Base-by-base conservation (phyloP, 2,329 filamentous ascomycete species). In the Phoma sp. region DNA sequence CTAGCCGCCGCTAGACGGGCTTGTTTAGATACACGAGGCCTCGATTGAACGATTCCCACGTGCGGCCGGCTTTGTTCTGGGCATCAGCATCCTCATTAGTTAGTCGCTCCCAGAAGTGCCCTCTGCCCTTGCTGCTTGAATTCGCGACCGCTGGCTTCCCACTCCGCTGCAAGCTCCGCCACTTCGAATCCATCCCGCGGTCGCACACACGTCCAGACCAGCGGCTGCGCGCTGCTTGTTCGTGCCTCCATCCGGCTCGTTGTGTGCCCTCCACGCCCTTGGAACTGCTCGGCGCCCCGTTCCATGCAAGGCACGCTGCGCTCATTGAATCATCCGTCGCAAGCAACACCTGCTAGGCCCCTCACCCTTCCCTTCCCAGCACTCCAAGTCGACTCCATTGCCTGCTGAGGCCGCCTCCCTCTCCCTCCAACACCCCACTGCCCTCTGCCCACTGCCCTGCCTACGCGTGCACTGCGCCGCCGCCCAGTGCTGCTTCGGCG, bases 1-100 rank as follows among this genome's bases (percentile, higher is more conserved):
- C 65, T 71, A 71, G 69, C 71, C 71, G 71, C 68, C 70, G 70
- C 71, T 73, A 72, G 60, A 60, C 47, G 48, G 55, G 63, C 56
- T 60, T 66, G 67, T 60, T 63, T 51, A 71, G 71, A 74, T 74
- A 70, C 69, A 74, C 71, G 72, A 74, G 65, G 67, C 62, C 70
- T 69, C 71, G 68, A 72, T 72, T 72, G 65, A 70, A 70, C 70
- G 68, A 74, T 73, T 72, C 65, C 71, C 72, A 74, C 72, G 71
- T 75, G 71, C 64, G 60, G 46, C 41, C 62, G 67, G 54, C 64
- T 65, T 59, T 57, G 58, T 60, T 51, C 64, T 67, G 62, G 63
- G 68, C 66, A 51, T 49, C 64, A 58, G 43, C 58, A 55, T 60
- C 39, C 31, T 55, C 63, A 65, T 61, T 63, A 62, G 72, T 74